Percentiles rank a stretch among this genome's conserved stretches.
Evolutionary conservation across 768 basidiomycete genomes (phyloP).

Genomic region (Calocybe cyanea): DNA sequence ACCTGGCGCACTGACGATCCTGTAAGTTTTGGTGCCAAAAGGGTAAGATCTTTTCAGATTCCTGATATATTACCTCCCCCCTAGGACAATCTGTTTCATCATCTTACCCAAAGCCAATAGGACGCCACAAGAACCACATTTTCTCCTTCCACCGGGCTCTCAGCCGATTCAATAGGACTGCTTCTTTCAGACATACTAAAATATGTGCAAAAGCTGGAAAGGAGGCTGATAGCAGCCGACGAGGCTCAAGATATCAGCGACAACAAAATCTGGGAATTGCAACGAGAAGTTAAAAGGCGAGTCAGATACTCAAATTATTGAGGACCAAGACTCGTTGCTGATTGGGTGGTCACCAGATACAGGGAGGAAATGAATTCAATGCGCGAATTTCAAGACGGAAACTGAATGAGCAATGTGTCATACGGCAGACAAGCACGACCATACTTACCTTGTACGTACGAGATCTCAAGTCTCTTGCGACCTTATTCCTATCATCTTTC

Average conservation of each 20-base stretch:
- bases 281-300: slow-evolving; percentile 25
- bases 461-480: no score
- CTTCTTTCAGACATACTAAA: slow-evolving; percentile 16
- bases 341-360: slow-evolving; percentile 6
- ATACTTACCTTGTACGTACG: no score
- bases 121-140: slow-evolving; percentile 5
- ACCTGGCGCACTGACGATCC: slow-evolving; percentile 5
- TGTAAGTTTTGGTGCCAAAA: slow-evolving; percentile 5
- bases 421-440: no score
- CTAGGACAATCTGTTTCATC: slow-evolving; percentile 13
- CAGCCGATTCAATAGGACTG: slow-evolving; percentile 22
- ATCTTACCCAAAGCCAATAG: slow-evolving; percentile 5
- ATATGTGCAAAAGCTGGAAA: slow-evolving; percentile 36
- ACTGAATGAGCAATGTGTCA: no score
- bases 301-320: background rate
- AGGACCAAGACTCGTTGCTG: background rate
- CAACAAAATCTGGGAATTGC: slow-evolving; percentile 25
- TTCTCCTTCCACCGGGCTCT: slow-evolving; percentile 6
- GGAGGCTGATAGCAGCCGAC: slow-evolving; percentile 30
- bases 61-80: background rate
- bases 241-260: slow-evolving; percentile 31
- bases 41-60: background rate
- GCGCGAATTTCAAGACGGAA: no score
- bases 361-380: slow-evolving; percentile 1
- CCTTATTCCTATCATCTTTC: no score